phyloP scores from a whole-genome alignment of 768 basidiomycete species.

The Phlegmacium glaucopus region DNA sequence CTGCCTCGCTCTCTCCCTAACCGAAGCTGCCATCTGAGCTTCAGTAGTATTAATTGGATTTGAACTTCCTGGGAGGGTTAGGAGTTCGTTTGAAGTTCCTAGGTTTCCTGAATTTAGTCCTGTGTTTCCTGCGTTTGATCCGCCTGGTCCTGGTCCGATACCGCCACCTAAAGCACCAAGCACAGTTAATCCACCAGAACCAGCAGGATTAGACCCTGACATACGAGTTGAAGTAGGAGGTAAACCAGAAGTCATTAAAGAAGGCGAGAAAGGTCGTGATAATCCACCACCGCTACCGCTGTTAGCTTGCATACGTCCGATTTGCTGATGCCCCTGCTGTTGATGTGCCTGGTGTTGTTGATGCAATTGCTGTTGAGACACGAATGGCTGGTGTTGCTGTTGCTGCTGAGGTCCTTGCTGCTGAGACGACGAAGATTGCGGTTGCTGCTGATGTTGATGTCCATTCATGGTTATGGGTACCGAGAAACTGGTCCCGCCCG shows the following conservation, averaged over 20 bases:
- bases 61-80: conserved; percentile 2
- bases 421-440: conserved; percentile 11
- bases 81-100: background rate
- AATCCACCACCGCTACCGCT: too few relatives aligned
- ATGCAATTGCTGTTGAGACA: conserved; percentile 1
- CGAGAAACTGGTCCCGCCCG: conserved; percentile 25
- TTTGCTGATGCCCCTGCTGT: background rate
- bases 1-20: conserved; percentile 32
- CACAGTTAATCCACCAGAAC: too few relatives aligned
- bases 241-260: background rate
- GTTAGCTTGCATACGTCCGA: too few relatives aligned
- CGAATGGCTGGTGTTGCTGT: conserved; percentile 7
- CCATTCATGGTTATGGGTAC: conserved; percentile 24
- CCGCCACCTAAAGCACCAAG: too few relatives aligned
- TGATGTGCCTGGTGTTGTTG: conserved; percentile 3
- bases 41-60: conserved; percentile 22
- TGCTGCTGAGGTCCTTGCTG: conserved; percentile 4
- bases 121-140: background rate
- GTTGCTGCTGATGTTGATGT: conserved; percentile 6
- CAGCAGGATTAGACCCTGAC: background rate
- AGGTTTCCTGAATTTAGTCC: background rate
- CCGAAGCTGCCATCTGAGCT: conserved; percentile 31
- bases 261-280: background rate
- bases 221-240: background rate
- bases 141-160: background rate